phyloP scores from a whole-genome alignment of 139 green algal genomes.

The Marvania coccoides region DNA sequence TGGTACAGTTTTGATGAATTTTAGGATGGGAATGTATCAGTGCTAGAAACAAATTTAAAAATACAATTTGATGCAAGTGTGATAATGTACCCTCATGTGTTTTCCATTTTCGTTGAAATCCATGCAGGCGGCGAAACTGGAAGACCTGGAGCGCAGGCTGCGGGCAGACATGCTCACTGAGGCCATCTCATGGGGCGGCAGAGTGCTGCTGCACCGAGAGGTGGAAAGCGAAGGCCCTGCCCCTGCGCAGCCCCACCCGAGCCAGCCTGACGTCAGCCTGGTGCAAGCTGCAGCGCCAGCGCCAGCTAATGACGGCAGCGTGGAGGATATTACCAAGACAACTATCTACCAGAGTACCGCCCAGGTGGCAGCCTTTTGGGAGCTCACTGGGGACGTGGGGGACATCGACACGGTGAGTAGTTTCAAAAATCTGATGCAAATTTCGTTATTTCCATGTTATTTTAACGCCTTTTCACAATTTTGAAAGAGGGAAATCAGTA shows the following conservation, averaged over 20 bases:
- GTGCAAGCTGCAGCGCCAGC: background rate
- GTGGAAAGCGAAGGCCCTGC: too few relatives aligned
- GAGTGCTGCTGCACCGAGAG: constrained; percentile 71
- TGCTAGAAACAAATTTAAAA: too few relatives aligned
- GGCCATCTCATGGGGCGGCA: constrained; percentile 45
- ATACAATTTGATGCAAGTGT: too few relatives aligned
- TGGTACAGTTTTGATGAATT: too few relatives aligned
- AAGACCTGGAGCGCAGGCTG: constrained; percentile 42
- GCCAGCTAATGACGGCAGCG: background rate
- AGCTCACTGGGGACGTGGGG: constrained; percentile 26
- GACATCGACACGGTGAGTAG: constrained; percentile 27
- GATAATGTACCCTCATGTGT: background rate
- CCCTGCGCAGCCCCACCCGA: too few relatives aligned
- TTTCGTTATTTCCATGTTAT: background rate
- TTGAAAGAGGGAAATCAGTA: too few relatives aligned
- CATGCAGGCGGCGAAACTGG: constrained; percentile 61
- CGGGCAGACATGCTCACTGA: constrained; percentile 48
- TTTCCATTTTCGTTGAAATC: too few relatives aligned
- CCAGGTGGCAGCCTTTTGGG: constrained; percentile 37
- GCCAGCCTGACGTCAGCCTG: background rate
- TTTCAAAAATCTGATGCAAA: background rate
- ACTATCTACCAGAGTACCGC: constrained; percentile 26
- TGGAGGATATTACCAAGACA: constrained; percentile 42
- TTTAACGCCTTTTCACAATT: background rate
- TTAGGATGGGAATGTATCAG: too few relatives aligned